Evolutionary conservation across 257 asterid genomes (phyloP).

Genomic region (Gentiana straminea): DNA sequence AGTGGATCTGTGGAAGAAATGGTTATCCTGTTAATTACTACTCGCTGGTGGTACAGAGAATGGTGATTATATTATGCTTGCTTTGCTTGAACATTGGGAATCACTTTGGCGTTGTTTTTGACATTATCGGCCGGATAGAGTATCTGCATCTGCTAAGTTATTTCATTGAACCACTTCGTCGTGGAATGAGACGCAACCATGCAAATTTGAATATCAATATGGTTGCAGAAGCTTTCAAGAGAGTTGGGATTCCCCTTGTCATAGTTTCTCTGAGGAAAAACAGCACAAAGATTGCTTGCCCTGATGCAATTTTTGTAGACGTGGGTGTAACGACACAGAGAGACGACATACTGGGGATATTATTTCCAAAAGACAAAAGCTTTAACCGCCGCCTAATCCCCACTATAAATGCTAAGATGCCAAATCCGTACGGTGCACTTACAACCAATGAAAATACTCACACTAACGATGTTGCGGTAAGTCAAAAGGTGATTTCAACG

Average conservation of each 20-base stretch:
- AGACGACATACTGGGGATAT: slow-evolving; percentile 18
- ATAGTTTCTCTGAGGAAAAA: slow-evolving; percentile 17
- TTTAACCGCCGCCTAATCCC: neutral
- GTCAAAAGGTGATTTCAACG: slow-evolving; percentile 7
- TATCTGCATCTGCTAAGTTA: slow-evolving; percentile 24
- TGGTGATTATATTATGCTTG: slow-evolving; percentile 32
- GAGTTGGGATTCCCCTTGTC: slow-evolving; percentile 40
- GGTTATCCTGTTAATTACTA: slow-evolving; percentile 12
- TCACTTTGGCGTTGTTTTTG: slow-evolving; percentile 5
- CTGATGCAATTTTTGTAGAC: slow-evolving; percentile 31
- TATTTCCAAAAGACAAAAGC: slow-evolving; percentile 23
- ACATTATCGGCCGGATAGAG: slow-evolving; percentile 3
- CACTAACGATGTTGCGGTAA: neutral
- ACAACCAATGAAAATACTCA: neutral
- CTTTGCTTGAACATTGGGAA: slow-evolving; percentile 30
- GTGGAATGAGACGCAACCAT: neutral
- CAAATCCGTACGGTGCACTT: neutral
- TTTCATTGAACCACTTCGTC: slow-evolving; percentile 23
- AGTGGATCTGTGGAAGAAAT: slow-evolving; percentile 25
- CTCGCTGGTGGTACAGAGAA: slow-evolving; percentile 29
- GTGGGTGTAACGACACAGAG: slow-evolving; percentile 12
- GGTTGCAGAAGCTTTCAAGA: slow-evolving; percentile 33
- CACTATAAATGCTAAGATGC: neutral
- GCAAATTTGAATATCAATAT: neutral
- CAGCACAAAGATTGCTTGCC: neutral